A percentile compares a stretch with the other conserved stretches of the same genome.
These are phyloP conservation scores for Solanum lycopersicoides DNA, from an alignment of 257 asterid species.

Conservation along the genomic window DNA sequence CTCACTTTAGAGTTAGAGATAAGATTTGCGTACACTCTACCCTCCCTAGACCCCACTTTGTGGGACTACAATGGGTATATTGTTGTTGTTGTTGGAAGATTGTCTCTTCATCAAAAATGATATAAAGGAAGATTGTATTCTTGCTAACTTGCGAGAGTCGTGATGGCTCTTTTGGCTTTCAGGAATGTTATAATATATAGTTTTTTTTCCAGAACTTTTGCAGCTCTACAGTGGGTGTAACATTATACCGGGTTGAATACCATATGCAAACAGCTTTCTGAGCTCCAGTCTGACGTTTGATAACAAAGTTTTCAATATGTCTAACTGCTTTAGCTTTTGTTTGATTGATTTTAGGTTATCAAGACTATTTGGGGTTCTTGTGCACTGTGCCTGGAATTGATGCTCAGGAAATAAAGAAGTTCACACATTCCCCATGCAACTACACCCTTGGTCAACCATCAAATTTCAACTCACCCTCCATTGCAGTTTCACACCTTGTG, in stretches of 20 bases:
- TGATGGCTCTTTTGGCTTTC: neutral
- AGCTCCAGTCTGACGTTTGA: neutral
- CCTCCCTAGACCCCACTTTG: neutral
- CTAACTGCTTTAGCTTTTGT: neutral
- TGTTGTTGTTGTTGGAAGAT: neutral
- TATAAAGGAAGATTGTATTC: neutral
- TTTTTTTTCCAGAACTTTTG: neutral
- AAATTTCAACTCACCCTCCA: constrained; percentile 78
- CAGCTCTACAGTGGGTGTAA: neutral
- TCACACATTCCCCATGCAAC: constrained; percentile 77
- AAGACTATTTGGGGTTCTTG: constrained; percentile 89
- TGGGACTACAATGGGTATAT: neutral
- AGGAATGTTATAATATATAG: neutral
- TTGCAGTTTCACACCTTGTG: constrained; percentile 79
- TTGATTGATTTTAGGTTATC: constrained; percentile 42
- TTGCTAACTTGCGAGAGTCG: neutral
- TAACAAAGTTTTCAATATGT: neutral
- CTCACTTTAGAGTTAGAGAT: neutral
- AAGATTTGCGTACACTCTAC: neutral
- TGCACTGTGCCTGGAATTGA: constrained; percentile 86
- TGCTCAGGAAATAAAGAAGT: constrained; percentile 49
- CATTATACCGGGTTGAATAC: neutral
- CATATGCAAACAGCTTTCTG: neutral
- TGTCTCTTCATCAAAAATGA: neutral
- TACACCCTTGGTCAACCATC: constrained; percentile 85